Conservation (phyloP, 441 rosid genomes). For the Croton setiger region DNA sequence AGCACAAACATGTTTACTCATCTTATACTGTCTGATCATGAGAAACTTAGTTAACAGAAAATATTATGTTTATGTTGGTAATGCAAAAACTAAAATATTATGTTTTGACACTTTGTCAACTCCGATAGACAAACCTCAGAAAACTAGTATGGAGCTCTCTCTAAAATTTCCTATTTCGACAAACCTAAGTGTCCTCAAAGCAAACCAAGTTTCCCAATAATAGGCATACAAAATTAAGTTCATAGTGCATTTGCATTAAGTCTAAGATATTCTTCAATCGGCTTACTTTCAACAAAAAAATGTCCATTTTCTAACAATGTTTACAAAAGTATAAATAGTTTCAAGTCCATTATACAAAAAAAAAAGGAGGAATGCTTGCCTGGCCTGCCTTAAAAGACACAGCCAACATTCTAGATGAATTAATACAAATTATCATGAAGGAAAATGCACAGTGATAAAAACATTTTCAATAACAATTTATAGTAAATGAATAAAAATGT, state of each 20-base stretch:
- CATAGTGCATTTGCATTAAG: not conserved
- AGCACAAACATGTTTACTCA: not conserved
- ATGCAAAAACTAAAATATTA: too few relatives aligned
- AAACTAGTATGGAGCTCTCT: not conserved
- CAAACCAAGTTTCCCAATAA: not conserved
- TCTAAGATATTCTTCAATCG: too few relatives aligned
- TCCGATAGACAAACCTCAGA: not conserved
- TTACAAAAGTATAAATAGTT: too few relatives aligned
- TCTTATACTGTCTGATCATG: not conserved
- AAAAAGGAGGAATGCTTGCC: not conserved
- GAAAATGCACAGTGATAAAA: constrained; percentile 2
- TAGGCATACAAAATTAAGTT: not conserved
- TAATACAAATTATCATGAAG: not conserved
- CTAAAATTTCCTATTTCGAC: not conserved
- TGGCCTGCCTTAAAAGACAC: not conserved
- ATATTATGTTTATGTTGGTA: not conserved
- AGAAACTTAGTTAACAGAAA: not conserved
- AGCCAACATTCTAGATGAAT: constrained; percentile 10
- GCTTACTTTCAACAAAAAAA: too few relatives aligned
- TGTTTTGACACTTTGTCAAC: too few relatives aligned
- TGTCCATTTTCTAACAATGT: too few relatives aligned
- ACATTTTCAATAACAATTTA: constrained; percentile 1
- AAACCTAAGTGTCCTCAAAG: not conserved
- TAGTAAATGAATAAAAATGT: not conserved
- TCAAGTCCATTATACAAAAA: not conserved